Conservation (phyloP, 129 eudicot species). For the Flaveria linearis region DNA sequence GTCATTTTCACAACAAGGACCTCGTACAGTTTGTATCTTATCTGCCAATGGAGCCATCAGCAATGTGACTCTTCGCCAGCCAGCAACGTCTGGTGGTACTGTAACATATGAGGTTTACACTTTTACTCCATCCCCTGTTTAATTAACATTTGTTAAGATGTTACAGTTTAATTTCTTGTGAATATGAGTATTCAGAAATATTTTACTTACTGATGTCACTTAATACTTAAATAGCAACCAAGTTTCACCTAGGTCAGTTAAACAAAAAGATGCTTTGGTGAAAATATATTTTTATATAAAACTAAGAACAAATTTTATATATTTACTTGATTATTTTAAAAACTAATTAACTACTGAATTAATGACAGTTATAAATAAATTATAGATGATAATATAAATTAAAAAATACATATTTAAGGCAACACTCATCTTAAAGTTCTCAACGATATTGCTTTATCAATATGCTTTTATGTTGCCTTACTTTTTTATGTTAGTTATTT, state of each 20-base stretch:
- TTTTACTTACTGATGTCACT: not conserved
- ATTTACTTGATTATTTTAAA: not conserved
- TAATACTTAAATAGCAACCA: not conserved
- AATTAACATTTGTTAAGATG: conserved; percentile 3
- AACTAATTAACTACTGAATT: not conserved
- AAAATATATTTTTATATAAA: not conserved
- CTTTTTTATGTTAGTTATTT: too few relatives aligned
- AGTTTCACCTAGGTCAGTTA: not conserved
- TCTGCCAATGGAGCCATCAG: conserved; percentile 87
- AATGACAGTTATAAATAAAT: not conserved
- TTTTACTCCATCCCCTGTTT: conserved; percentile 9
- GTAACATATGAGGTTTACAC: conserved; percentile 82
- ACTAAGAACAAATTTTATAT: not conserved
- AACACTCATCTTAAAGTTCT: not conserved
- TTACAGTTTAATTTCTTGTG: not conserved
- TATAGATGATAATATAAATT: not conserved
- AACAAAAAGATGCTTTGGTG: not conserved
- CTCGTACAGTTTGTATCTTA: conserved; percentile 85
- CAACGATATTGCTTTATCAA: not conserved
- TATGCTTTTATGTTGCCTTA: not conserved
- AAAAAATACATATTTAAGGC: not conserved
- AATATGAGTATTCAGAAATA: not conserved
- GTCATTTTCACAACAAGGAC: conserved; percentile 94
- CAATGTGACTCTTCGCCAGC: conserved; percentile 87
- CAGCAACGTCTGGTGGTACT: conserved; percentile 68